These are phyloP conservation scores for Pezicula carpinea DNA, from an alignment of 2,329 filamentous ascomycete species.

Conservation along the genomic window DNA sequence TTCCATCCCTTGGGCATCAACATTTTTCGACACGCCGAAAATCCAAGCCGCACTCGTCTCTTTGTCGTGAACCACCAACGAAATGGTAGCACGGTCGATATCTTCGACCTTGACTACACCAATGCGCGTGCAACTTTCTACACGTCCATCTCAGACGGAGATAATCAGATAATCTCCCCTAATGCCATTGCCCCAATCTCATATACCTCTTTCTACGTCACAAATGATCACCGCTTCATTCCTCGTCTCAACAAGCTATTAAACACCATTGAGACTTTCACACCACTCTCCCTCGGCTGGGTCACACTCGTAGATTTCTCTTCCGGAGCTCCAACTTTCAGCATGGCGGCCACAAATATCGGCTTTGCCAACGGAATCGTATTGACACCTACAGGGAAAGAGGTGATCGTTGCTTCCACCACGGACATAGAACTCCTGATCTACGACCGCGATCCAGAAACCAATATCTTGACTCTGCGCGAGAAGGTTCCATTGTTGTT, in stretches of 20 bases:
- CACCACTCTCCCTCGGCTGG: neutral
- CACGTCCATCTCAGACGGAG: neutral
- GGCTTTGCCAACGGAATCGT: slow-evolving; percentile 1
- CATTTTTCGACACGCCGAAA: neutral
- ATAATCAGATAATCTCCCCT: neutral
- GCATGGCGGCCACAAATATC: neutral
- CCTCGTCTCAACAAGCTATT: neutral
- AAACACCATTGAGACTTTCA: slow-evolving; percentile 1
- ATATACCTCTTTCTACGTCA: slow-evolving; percentile 1
- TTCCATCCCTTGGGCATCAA: slow-evolving; percentile 2
- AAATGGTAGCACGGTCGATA: neutral
- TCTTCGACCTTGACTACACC: neutral
- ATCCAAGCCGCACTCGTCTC: neutral
- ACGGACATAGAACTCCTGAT: neutral
- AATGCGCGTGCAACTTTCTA: neutral
- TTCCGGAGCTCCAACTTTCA: neutral
- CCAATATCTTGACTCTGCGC: neutral
- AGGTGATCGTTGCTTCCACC: neutral
- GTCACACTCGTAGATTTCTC: neutral
- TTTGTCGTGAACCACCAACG: slow-evolving; percentile 1
- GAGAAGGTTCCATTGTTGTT: neutral
- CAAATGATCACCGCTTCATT: slow-evolving; percentile 1
- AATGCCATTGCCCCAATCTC: neutral
- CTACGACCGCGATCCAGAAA: neutral
- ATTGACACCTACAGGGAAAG: neutral